Evolutionary conservation across 2,329 filamentous ascomycete genomes (phyloP).

Genomic region (Pseudogymnoascus sp.): DNA sequence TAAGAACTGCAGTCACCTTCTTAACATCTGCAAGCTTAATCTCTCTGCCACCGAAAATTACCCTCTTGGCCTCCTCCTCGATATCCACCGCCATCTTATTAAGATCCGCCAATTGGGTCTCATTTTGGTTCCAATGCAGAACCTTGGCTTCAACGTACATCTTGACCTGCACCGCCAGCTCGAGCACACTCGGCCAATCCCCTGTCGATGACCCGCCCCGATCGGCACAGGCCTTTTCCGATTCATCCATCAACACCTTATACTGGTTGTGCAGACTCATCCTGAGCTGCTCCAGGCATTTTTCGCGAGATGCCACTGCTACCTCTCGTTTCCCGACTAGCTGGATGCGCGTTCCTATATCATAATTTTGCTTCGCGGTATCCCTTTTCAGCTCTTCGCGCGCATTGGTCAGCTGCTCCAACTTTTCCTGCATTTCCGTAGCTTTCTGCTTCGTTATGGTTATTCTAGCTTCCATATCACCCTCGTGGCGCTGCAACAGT

Average conservation of each 20-base stretch:
- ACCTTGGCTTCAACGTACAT: background rate
- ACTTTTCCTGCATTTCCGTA: background rate
- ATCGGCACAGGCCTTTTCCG: background rate
- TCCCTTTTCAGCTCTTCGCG: background rate
- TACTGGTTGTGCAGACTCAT: background rate
- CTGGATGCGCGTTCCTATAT: background rate
- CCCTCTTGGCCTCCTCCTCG: background rate
- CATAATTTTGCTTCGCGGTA: background rate
- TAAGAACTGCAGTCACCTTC: background rate
- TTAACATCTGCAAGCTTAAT: background rate
- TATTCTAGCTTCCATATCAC: background rate
- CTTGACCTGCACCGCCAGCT: background rate
- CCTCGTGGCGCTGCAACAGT: background rate
- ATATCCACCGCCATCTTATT: background rate
- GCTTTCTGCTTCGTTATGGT: background rate
- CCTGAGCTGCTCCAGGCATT: background rate
- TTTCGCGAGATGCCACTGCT: background rate
- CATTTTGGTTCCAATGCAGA: background rate
- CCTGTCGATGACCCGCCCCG: background rate
- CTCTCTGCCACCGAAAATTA: background rate
- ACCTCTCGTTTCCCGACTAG: background rate
- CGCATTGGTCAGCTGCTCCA: background rate
- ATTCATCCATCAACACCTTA: background rate
- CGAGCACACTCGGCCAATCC: background rate
- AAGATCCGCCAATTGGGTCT: background rate